Evolutionary conservation across 257 asterid species (phyloP).

Genomic region (Verbascum thapsus): DNA sequence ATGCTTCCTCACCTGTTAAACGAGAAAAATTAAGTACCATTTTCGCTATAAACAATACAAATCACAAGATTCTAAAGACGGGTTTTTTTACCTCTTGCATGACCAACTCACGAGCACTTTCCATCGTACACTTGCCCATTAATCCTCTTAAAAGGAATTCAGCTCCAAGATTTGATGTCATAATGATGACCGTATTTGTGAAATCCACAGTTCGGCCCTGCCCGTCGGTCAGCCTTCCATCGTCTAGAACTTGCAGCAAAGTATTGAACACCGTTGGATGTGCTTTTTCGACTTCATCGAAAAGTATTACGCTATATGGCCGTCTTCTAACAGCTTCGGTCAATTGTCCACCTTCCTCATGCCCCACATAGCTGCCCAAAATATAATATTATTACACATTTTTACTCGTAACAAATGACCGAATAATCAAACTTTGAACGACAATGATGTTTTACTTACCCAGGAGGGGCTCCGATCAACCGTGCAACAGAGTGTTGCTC

Average conservation of each 20-base stretch:
- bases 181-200: conserved; percentile 73
- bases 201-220: conserved; percentile 90
- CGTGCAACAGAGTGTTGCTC: conserved; percentile 93
- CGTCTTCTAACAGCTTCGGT: conserved; percentile 89
- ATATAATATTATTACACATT: neutral
- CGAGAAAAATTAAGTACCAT: neutral
- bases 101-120: conserved; percentile 85
- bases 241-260: conserved; percentile 82
- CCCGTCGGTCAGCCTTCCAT: conserved; percentile 89
- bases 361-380: conserved; percentile 71
- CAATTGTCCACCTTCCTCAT: conserved; percentile 91
- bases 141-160: conserved; percentile 69
- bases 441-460: conserved; percentile 44
- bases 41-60: neutral
- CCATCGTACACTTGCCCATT: conserved; percentile 65
- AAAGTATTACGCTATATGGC: conserved; percentile 78
- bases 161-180: conserved; percentile 94
- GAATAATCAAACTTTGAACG: no score
- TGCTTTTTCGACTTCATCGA: conserved; percentile 92
- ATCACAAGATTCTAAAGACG: neutral
- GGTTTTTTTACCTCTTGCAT: conserved; percentile 59
- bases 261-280: conserved; percentile 76
- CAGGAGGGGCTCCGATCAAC: conserved; percentile 93
- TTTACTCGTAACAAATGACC: no score
- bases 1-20: conserved; percentile 76